Evolutionary conservation across 352 stramenopile species (phyloP).

Genomic region (Globisporangium alternatum): DNA sequence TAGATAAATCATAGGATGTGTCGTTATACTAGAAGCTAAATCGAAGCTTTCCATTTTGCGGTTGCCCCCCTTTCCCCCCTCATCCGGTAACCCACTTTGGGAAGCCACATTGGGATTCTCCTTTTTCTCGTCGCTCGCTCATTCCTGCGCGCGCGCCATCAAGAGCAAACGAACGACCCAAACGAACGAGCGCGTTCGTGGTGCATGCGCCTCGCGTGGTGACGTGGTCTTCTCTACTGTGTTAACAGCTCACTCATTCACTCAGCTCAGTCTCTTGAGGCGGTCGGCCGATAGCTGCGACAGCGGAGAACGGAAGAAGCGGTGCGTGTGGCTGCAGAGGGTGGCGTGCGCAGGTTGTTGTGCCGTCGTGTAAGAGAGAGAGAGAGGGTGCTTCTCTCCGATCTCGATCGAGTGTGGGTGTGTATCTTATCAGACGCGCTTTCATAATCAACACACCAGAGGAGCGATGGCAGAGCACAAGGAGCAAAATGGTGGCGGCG

Average conservation of each 20-base stretch:
- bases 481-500: neutral
- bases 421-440: neutral
- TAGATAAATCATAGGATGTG: no score
- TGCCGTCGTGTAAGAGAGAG: slow-evolving; percentile 7
- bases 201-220: neutral
- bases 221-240: neutral
- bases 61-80: neutral
- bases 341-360: slow-evolving; percentile 9
- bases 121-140: slow-evolving; percentile 1
- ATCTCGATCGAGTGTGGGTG: no score
- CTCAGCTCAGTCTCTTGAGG: neutral
- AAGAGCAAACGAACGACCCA: neutral
- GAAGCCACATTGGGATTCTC: slow-evolving; percentile 8
- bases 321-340: neutral
- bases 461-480: slow-evolving; percentile 11
- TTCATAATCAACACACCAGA: neutral
- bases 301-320: neutral
- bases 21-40: neutral
- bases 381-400: neutral
- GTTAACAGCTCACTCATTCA: neutral
- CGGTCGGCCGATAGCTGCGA: neutral
- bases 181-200: neutral
- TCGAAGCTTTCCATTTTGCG: neutral
- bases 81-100: slow-evolving; percentile 1
- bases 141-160: slow-evolving; percentile 8